Base-by-base conservation (phyloP, 768 basidiomycete species). In the Tricholoma hemisulphureum region DNA sequence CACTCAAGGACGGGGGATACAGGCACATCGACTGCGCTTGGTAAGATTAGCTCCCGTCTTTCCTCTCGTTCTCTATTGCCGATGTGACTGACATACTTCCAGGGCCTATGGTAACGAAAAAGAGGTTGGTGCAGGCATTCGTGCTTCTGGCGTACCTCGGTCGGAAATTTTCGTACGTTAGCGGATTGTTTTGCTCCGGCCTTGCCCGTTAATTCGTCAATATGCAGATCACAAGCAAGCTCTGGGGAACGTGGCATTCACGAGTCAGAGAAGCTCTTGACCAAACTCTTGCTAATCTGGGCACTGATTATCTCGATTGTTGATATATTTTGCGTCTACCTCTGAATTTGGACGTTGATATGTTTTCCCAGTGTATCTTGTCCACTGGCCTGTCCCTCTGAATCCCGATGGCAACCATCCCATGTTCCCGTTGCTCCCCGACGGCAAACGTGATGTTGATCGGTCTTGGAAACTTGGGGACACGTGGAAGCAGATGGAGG, bases 401-500 rank as follows among this genome's bases (percentile, higher is more conserved):
- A 89, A 88, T 65, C 82, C 84, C 10, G 82, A 83, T 23, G 88
- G 87, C 34, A 88, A 85, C 67, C 80, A 87, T 65, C 82, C 75
- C 7, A 24, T 74, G 21, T 75, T 88, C 70, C 88, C 86, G 8
- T 77, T 74, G 11, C 83, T 81, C 32, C 80, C 85, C 0, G 77
- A 86, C 66, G 83, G 89, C 56, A 79, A 75, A 62, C 80, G 89
- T 34, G 89, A 91, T 66, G 75, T 89, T 48, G 83, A 86, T 62
- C 78, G 80, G 63, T 76, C 81, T 37, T 89, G 89, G 83, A 77
- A 83, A 24, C 67, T 91, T 65, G 75, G 70, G 52, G 81, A 92
- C 51, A 93, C 93, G 13, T 94, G 93, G 91, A 84, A 82, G 64
- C 85, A 88, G 69, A 88, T 95, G 87, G 93, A 94, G 69, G 83